These are phyloP conservation scores for Pleurotus ostreatus DNA, from an alignment of 768 basidiomycete species.

Conservation along the genomic window DNA sequence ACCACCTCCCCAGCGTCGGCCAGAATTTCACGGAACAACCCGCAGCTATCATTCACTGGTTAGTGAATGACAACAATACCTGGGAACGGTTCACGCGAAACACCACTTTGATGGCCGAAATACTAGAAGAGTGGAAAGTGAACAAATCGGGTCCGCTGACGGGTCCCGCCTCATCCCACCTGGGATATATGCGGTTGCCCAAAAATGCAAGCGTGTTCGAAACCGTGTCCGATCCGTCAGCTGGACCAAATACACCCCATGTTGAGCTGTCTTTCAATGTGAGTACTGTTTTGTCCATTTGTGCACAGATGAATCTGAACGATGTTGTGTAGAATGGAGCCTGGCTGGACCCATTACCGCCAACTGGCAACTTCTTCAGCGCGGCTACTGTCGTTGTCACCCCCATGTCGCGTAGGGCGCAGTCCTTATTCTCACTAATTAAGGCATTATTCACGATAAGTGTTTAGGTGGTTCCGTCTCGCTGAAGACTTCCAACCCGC, in stretches of 20 bases:
- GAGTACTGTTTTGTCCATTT: background rate
- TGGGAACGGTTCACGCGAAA: no score
- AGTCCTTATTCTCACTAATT: slow-evolving; percentile 13
- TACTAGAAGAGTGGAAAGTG: no score
- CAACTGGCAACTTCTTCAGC: slow-evolving; percentile 13
- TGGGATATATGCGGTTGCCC: slow-evolving; percentile 20
- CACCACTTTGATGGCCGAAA: no score
- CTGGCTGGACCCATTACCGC: slow-evolving; percentile 3
- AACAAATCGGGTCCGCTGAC: no score
- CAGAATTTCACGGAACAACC: slow-evolving; percentile 25
- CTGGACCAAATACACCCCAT: slow-evolving; percentile 25
- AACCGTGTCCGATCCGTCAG: slow-evolving; percentile 21
- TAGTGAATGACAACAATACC: no score
- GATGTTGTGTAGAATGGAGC: slow-evolving; percentile 10
- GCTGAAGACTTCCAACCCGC: slow-evolving; percentile 33
- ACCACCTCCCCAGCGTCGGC: slow-evolving; percentile 19
- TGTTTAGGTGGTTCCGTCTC: slow-evolving; percentile 20
- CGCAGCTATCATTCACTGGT: background rate
- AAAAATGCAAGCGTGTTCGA: slow-evolving; percentile 11
- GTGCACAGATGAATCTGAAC: no score
- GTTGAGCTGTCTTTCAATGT: slow-evolving; percentile 23
- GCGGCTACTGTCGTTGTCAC: slow-evolving; percentile 14
- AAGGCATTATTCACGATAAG: background rate
- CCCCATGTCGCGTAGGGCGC: slow-evolving; percentile 18
- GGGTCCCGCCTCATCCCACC: no score